phyloP scores from a whole-genome alignment of 495 filamentous ascomycete genomes.

The Aspergillus wentii region DNA sequence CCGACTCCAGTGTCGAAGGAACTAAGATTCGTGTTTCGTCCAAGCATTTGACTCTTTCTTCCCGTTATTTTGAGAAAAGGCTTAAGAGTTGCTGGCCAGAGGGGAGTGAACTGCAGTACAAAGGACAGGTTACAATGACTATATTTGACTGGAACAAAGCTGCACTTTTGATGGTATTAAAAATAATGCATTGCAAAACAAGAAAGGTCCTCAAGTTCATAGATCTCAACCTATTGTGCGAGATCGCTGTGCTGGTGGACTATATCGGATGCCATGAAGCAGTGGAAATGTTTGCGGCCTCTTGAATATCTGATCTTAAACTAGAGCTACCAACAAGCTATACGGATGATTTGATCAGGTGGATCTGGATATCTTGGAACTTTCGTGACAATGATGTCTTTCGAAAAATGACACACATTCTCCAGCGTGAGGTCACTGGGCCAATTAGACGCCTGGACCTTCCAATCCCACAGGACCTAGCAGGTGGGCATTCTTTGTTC shows the following conservation, averaged over 20 bases:
- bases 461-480: not conserved
- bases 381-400: slow-evolving; percentile 8
- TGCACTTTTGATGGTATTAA: slow-evolving; percentile 40
- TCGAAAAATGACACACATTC: slow-evolving; percentile 1
- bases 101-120: no score
- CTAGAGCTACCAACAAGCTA: slow-evolving; percentile 4
- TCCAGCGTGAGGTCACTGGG: not conserved
- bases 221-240: slow-evolving; percentile 34
- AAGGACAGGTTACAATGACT: no score
- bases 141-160: no score
- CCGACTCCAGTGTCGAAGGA: no score
- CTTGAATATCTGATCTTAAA: slow-evolving; percentile 30
- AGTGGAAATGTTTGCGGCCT: slow-evolving; percentile 33
- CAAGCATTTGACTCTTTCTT: slow-evolving; percentile 38
- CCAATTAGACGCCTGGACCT: not conserved
- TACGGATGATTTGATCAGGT: slow-evolving; percentile 16
- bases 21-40: slow-evolving; percentile 35
- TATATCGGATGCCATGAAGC: slow-evolving; percentile 42
- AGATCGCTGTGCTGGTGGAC: slow-evolving; percentile 44
- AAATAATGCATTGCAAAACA: slow-evolving; percentile 42
- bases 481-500: no score
- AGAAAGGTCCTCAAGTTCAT: slow-evolving; percentile 32
- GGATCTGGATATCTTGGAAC: slow-evolving; percentile 26
- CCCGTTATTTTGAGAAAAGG: slow-evolving; percentile 35
- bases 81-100: no score